Percentiles rank a stretch among this genome's conserved stretches.
Conservation (phyloP, 78 protist genomes). For the Pigoraptor vietnamica region DNA sequence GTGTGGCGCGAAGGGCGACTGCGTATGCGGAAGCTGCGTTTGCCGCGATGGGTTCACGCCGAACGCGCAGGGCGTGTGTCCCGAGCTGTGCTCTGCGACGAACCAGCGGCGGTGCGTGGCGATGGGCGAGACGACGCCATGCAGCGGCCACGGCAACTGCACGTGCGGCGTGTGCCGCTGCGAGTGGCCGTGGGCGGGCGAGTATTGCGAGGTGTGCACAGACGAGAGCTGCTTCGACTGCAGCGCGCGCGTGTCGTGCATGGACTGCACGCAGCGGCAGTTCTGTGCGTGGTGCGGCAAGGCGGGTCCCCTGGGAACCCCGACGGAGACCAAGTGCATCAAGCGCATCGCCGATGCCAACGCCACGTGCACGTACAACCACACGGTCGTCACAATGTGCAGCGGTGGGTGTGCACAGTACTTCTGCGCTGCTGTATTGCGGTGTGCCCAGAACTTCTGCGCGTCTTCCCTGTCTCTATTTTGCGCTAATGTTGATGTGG, state of each 20-base stretch:
- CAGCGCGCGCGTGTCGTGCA: background rate
- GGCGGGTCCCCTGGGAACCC: background rate
- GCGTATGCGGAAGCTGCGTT: background rate
- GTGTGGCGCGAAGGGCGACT: background rate
- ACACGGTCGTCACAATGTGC: background rate
- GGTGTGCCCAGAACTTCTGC: background rate
- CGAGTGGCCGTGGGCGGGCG: background rate
- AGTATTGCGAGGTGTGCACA: background rate
- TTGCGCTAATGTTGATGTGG: too few relatives aligned
- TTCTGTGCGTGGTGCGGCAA: background rate
- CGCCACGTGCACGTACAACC: background rate
- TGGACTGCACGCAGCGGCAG: background rate
- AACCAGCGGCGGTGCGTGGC: background rate
- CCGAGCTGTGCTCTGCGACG: background rate
- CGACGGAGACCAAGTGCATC: background rate
- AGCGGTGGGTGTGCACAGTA: background rate
- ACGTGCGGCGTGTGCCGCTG: background rate
- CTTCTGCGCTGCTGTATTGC: background rate
- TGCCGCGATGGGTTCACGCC: background rate
- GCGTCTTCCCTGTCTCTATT: background rate
- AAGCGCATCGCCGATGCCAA: background rate
- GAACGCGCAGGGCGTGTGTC: background rate
- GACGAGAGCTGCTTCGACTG: background rate
- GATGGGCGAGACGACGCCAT: background rate
- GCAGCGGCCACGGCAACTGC: conserved; percentile 6